These are phyloP conservation scores for Cryptomeria japonica DNA, from an alignment of 75 land plant species.

Conservation along the genomic window DNA sequence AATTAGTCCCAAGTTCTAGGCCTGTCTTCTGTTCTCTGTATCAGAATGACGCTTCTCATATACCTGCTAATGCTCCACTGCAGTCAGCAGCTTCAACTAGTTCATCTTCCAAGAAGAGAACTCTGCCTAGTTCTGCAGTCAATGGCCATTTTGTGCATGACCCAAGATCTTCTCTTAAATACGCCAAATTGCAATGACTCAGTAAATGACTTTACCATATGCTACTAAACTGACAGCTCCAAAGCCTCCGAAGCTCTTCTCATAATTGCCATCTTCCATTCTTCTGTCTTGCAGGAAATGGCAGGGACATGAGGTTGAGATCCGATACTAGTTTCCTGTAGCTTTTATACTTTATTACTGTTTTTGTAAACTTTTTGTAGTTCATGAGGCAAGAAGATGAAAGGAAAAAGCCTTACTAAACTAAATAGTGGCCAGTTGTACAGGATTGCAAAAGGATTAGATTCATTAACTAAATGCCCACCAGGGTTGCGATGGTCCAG, in stretches of 20 bases:
- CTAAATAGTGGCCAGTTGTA: constrained; percentile 8
- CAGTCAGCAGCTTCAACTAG: constrained; percentile 11
- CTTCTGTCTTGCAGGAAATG: constrained; percentile 12
- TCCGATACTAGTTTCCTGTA: background rate
- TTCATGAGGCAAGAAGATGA: constrained; percentile 4
- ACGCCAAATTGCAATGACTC: constrained; percentile 9
- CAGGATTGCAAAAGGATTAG: background rate
- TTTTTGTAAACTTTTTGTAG: constrained; percentile 12
- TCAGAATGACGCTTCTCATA: constrained; percentile 8
- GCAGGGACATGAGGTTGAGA: background rate
- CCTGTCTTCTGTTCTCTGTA: constrained; percentile 1
- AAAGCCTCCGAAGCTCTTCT: background rate
- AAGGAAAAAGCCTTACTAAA: constrained; percentile 7
- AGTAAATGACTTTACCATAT: background rate
- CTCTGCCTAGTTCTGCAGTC: background rate
- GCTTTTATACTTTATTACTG: constrained; percentile 5
- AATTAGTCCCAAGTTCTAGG: constrained; percentile 2
- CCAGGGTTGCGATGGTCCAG: background rate
- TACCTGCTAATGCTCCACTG: background rate
- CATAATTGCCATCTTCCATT: constrained; percentile 6
- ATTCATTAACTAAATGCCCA: constrained; percentile 9
- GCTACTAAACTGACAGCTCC: background rate
- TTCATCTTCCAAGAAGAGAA: constrained; percentile 13
- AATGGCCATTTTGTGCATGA: constrained; percentile 16
- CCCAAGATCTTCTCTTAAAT: constrained; percentile 8